A percentile compares a stretch with the other conserved stretches of the same genome.
These are phyloP conservation scores for Citrullus colocynthis DNA, from an alignment of 306 rosid species.

Conservation along the genomic window DNA sequence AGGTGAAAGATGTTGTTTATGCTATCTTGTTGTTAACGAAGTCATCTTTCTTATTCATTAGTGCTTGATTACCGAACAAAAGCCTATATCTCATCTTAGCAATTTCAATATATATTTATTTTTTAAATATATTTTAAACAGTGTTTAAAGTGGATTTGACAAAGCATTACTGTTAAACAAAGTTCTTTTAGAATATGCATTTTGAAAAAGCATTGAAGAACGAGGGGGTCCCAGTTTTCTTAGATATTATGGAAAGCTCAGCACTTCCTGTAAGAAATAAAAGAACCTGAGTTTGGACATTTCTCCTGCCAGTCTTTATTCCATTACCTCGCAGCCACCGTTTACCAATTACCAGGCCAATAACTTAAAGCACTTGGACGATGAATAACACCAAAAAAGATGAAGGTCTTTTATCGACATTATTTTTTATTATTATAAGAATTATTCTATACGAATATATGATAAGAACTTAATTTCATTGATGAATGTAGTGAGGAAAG, in stretches of 20 bases:
- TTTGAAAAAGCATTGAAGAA: not conserved
- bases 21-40: not conserved
- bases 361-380: not conserved
- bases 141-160: not conserved
- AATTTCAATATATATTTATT: not conserved
- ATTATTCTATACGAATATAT: not conserved
- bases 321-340: not conserved
- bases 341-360: not conserved
- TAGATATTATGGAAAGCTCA: not conserved
- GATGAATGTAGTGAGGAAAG: not conserved
- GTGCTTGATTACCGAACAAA: not conserved
- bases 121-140: not conserved
- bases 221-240: not conserved
- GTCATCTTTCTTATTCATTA: not conserved
- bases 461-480: not conserved
- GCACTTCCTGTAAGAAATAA: not conserved
- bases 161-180: not conserved
- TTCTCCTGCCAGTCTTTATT: not conserved
- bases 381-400: not conserved
- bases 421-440: not conserved
- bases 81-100: not conserved
- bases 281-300: not conserved
- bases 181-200: not conserved
- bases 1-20: constrained; percentile 38
- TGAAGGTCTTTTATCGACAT: not conserved